These are phyloP conservation scores for Nissolia schottii DNA, from an alignment of 306 rosid species.

Conservation along the genomic window DNA sequence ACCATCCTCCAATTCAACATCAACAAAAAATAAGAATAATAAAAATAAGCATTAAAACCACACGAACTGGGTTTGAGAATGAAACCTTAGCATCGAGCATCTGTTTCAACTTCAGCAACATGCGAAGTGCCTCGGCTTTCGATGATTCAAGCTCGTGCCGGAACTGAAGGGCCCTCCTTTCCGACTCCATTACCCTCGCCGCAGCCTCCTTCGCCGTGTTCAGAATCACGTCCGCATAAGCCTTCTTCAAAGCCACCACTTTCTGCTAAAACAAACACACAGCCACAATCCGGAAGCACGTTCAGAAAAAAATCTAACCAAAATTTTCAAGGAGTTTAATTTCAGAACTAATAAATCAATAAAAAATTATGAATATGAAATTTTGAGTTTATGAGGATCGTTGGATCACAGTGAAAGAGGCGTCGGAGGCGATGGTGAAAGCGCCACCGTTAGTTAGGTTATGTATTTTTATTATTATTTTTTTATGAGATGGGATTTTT, in stretches of 20 bases:
- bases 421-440: background rate
- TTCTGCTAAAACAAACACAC: slow-evolving; percentile 36
- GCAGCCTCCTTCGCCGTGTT: slow-evolving; percentile 86
- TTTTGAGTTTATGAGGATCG: background rate
- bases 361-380: background rate
- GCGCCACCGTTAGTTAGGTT: background rate
- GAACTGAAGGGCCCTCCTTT: slow-evolving; percentile 41
- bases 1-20: background rate
- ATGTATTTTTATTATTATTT: background rate
- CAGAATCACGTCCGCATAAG: slow-evolving; percentile 68
- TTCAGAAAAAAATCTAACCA: background rate
- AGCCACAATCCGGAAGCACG: background rate
- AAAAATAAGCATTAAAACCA: background rate
- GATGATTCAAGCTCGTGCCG: slow-evolving; percentile 45
- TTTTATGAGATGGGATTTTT: background rate
- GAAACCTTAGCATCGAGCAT: slow-evolving; percentile 69
- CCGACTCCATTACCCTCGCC: slow-evolving; percentile 60
- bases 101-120: slow-evolving; percentile 60
- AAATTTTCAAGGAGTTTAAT: background rate
- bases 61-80: background rate
- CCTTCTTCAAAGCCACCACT: slow-evolving; percentile 67
- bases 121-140: slow-evolving; percentile 52
- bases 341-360: background rate
- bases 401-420: background rate
- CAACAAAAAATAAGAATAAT: background rate